These are phyloP conservation scores for Fraxinus americana DNA, from an alignment of 257 asterid species.

Conservation along the genomic window DNA sequence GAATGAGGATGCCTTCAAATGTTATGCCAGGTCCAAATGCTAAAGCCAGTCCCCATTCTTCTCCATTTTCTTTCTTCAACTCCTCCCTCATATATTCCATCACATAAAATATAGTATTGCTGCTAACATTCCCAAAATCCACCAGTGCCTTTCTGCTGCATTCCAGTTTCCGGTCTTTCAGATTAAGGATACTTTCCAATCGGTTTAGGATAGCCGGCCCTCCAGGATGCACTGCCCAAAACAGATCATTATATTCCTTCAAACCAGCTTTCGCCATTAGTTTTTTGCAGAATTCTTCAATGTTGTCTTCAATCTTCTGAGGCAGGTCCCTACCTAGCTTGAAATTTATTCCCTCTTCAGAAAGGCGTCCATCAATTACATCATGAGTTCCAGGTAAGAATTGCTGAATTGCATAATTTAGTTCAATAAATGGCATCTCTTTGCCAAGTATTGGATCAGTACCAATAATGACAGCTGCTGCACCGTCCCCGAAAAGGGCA, in stretches of 20 bases:
- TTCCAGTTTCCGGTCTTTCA: slow-evolving; percentile 53
- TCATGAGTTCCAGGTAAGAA: slow-evolving; percentile 61
- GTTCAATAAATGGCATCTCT: slow-evolving; percentile 70
- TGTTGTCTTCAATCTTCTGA: slow-evolving; percentile 75
- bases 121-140: slow-evolving; percentile 91
- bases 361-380: slow-evolving; percentile 73
- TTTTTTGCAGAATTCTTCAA: slow-evolving; percentile 69
- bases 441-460: slow-evolving; percentile 48
- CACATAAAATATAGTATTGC: slow-evolving; percentile 83
- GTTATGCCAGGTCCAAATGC: slow-evolving; percentile 97
- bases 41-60: slow-evolving; percentile 88
- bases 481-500: slow-evolving; percentile 89
- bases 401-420: slow-evolving; percentile 69
- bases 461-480: slow-evolving; percentile 74
- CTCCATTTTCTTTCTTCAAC: slow-evolving; percentile 39
- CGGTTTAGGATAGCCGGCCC: slow-evolving; percentile 92
- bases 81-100: slow-evolving; percentile 83
- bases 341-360: slow-evolving; percentile 88
- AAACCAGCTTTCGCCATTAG: slow-evolving; percentile 45
- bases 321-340: slow-evolving; percentile 82
- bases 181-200: slow-evolving; percentile 55
- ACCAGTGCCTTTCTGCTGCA: slow-evolving; percentile 86
- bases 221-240: slow-evolving; percentile 98
- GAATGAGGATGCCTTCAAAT: slow-evolving; percentile 86
- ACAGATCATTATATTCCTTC: slow-evolving; percentile 56